Evolutionary conservation across 176 grass and related monocot genomes (phyloP), one percentile per base, ranked within the genome.

Genomic region (Ensete ventricosum): DNA sequence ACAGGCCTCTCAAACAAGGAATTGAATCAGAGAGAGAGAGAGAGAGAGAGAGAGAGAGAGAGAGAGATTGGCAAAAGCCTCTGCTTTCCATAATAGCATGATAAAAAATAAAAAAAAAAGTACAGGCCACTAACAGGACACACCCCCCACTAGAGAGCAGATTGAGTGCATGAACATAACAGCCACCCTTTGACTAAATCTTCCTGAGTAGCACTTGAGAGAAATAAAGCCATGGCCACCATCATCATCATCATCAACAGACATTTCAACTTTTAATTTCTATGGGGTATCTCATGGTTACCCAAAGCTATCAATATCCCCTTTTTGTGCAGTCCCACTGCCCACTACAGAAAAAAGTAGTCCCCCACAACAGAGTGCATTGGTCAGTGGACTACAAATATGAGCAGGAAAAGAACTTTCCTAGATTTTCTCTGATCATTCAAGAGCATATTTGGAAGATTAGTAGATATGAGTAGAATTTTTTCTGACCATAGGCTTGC

Each of bases 291-390:
- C 67, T 70, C 67, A 50, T 70, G 1, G 50, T 52, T 17, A 52
- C 12, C 64, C n/a, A 67, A 67, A 67, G 25, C 24, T 29, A 67
- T 67, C 67, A 25, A 50, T 14, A 70, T 60, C 16, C 67, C 48
- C 20, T 50, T 51, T 70, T 70, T n/a, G 12, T 52, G 21, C 51
- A 50, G 67, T 70, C 67, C 48, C 11, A 70, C 48, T 9, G 19
- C 43, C 67, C 67, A 70, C 67, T 70, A 70, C 67, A 69, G 29
- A 70, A 70, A 69, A 70, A 50, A 50, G 17, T 10, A 11, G 23
- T n/a, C 67, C 48, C 25, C 67, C 67, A 34, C 64, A 6, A 70
- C 17, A 17, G 8, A 70, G 67, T 70, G 48, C 67, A 70, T 11
- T 11, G 17, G 34, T 51, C 43, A 70, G 67, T 50, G 67, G 48